Conservation (phyloP, 345 rosid species). For the Eucalyptus rudis region DNA sequence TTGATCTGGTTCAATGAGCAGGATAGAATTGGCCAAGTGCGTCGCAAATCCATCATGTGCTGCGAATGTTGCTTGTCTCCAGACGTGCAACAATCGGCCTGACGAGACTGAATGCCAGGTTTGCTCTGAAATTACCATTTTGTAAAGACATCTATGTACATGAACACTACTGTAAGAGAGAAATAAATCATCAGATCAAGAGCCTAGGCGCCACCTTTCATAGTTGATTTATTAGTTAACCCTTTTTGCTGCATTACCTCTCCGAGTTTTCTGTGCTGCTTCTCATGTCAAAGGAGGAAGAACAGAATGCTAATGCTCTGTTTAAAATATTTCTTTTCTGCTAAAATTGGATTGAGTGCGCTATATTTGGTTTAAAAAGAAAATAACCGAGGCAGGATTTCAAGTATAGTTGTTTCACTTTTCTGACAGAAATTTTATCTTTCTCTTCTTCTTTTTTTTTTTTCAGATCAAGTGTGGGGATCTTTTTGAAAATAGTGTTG, state of each 20-base stretch:
- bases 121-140: not conserved
- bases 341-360: not conserved
- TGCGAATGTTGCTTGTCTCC: constrained; percentile 87
- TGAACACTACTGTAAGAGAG: not conserved
- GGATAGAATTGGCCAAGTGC: constrained; percentile 92
- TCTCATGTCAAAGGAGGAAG: not conserved
- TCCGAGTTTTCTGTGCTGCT: not conserved
- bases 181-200: not conserved
- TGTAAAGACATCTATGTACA: not conserved
- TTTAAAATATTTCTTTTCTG: not conserved
- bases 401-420: not conserved
- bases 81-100: constrained; percentile 91
- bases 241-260: not conserved
- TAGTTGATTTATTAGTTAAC: not conserved
- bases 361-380: not conserved
- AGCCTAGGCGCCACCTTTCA: not conserved
- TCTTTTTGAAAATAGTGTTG: constrained; percentile 70
- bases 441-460: not conserved
- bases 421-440: not conserved
- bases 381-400: not conserved
- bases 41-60: constrained; percentile 87
- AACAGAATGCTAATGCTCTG: not conserved
- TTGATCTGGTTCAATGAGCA: constrained; percentile 9
- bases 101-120: constrained; percentile 98
- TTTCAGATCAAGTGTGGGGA: constrained; percentile 92